A percentile compares a stretch with the other conserved stretches of the same genome.
phyloP scores from a whole-genome alignment of 129 eudicot species.

The Tanacetum coccineum region DNA sequence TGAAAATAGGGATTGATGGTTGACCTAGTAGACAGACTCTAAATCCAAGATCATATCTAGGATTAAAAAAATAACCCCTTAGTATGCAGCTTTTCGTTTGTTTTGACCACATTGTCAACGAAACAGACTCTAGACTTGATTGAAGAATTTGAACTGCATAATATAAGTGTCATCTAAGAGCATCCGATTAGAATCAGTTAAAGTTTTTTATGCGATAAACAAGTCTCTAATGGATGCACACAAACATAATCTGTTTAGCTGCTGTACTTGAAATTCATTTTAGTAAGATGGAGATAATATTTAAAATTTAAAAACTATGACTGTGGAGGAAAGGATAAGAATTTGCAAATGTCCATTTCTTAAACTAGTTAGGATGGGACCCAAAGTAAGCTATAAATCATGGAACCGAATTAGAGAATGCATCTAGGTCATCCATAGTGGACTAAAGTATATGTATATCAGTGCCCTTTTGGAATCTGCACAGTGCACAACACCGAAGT shows the following conservation, averaged over 20 bases:
- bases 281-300: neutral
- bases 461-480: neutral
- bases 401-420: neutral
- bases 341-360: too few relatives aligned
- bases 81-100: neutral
- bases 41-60: neutral
- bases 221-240: neutral
- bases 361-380: neutral
- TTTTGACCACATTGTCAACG: neutral
- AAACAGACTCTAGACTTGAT: slow-evolving; percentile 7
- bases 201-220: neutral
- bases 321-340: too few relatives aligned
- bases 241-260: neutral
- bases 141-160: neutral
- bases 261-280: neutral
- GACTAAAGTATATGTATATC: neutral
- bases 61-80: neutral
- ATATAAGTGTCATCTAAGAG: neutral
- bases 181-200: neutral
- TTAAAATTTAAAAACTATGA: too few relatives aligned
- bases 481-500: neutral
- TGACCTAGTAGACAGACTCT: neutral
- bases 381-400: neutral
- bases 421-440: neutral
- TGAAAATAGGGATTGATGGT: neutral